Conservation (phyloP, 2,329 filamentous ascomycete species). For the Beauveria sp. region DNA sequence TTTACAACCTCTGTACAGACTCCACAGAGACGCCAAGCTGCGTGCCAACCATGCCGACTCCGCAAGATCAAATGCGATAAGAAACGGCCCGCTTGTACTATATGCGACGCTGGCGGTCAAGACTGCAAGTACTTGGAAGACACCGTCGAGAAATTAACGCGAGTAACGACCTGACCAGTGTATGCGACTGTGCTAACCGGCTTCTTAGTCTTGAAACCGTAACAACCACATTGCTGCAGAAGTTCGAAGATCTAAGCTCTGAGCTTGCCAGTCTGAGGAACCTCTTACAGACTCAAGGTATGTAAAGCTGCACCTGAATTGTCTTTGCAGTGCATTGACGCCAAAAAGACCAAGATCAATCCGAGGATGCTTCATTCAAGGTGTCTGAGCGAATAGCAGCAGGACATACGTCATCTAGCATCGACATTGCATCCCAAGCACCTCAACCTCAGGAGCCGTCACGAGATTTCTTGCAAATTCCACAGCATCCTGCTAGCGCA, state of each 20-base stretch:
- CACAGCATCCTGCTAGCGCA: constrained; percentile 16
- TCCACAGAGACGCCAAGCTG: constrained; percentile 14
- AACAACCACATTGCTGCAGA: constrained; percentile 13
- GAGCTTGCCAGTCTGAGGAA: constrained; percentile 14
- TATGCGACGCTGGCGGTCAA: constrained; percentile 14
- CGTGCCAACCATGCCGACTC: constrained; percentile 15
- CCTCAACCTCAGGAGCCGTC: constrained; percentile 12
- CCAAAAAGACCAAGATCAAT: background rate
- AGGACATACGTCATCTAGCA: background rate
- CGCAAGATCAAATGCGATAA: constrained; percentile 18
- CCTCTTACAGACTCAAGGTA: constrained; percentile 1
- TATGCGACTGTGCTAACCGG: background rate
- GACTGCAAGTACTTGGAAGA: constrained; percentile 16
- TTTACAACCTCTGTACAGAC: background rate
- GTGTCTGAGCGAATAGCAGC: background rate
- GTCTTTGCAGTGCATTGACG: background rate
- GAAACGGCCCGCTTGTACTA: constrained; percentile 14
- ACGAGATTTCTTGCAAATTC: constrained; percentile 17
- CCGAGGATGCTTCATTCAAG: background rate
- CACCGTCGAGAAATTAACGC: constrained; percentile 15
- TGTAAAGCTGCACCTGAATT: background rate
- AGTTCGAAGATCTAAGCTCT: constrained; percentile 14
- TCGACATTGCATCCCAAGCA: background rate
- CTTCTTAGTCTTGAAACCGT: constrained; percentile 14
- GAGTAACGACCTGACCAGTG: background rate